Conservation (phyloP, 2,329 filamentous ascomycete species). For the Epichloe typhina region DNA sequence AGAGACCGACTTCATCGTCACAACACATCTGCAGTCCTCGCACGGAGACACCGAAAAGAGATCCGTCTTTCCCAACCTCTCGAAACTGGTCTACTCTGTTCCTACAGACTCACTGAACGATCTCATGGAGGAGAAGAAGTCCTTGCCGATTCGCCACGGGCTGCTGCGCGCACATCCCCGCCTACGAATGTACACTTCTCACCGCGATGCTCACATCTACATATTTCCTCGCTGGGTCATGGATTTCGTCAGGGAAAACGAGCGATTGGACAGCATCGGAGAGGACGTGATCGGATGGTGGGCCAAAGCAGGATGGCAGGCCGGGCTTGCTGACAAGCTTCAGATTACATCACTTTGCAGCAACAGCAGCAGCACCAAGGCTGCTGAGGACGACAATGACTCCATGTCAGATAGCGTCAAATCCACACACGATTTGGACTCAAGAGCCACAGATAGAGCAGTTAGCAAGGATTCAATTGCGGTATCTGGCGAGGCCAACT, state of each 20-base stretch:
- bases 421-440: constrained; percentile 15
- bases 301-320: constrained; percentile 89
- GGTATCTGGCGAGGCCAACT: neutral
- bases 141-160: constrained; percentile 60
- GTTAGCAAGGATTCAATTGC: neutral
- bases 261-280: constrained; percentile 72
- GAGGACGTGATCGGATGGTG: constrained; percentile 92
- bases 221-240: constrained; percentile 87
- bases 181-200: constrained; percentile 67
- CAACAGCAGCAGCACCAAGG: constrained; percentile 22
- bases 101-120: constrained; percentile 85
- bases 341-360: constrained; percentile 49
- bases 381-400: constrained; percentile 24
- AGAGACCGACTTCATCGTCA: constrained; percentile 84
- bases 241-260: constrained; percentile 67
- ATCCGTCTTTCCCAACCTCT: constrained; percentile 54
- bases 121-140: constrained; percentile 60
- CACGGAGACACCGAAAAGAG: constrained; percentile 33
- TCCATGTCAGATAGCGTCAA: constrained; percentile 16
- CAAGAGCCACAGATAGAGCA: constrained; percentile 7
- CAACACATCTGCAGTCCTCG: constrained; percentile 50
- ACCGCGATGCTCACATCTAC: constrained; percentile 89
- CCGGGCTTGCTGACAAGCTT: constrained; percentile 65
- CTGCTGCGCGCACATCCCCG: constrained; percentile 63
- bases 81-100: constrained; percentile 73